Evolutionary conservation across 495 filamentous ascomycete species (phyloP), one percentile per base, ranked within the genome.

Genomic region (Hyaloscypha hepaticicola): DNA sequence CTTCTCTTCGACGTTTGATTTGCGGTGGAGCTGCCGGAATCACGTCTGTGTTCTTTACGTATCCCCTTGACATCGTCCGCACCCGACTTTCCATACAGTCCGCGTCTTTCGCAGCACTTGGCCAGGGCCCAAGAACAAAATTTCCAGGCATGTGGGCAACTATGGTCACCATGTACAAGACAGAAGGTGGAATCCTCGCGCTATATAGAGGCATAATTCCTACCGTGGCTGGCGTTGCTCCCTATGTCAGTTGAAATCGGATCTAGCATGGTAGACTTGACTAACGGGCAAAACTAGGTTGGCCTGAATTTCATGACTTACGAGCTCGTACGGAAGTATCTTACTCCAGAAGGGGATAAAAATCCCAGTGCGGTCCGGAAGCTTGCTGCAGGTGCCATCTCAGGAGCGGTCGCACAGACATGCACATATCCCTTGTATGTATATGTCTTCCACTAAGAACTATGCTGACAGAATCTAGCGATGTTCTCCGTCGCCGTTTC

Each of bases 261-360:
- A n/a, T 22, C 52, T 29, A 27, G 12, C 27, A 28, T 31, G 50
- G 11, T 5, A 50, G n/a, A 56, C 50, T 45, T 58, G 25, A 49
- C 58, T 69, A n/a, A 57, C 1, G 41, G 24, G 33, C n/a, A 27
- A 55, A 33, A 70, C 38, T 69, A 96, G 90, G 92, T 97, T 53
- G 95, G 95, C 31, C 79, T 99, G 55, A 99, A 98, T 75, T 99
- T 99, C 79, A 98, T 98, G 91, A 90, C 88, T 26, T 99, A 99
- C 74, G 95, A 99, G 76, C 87, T 86, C 16, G 85, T 94, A 61
- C 87, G 95, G 58, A 86, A 87, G 67, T 89, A 90, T 65, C 78
- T 99, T 66, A 99, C 95, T 0, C 87, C 88, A 0, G 92, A 96
- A 55, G 96, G 95, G 14, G 87, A 96, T 48, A 84, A 89, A 71